phyloP scores from a whole-genome alignment of 106 monocot species.

The Allium sativum region DNA sequence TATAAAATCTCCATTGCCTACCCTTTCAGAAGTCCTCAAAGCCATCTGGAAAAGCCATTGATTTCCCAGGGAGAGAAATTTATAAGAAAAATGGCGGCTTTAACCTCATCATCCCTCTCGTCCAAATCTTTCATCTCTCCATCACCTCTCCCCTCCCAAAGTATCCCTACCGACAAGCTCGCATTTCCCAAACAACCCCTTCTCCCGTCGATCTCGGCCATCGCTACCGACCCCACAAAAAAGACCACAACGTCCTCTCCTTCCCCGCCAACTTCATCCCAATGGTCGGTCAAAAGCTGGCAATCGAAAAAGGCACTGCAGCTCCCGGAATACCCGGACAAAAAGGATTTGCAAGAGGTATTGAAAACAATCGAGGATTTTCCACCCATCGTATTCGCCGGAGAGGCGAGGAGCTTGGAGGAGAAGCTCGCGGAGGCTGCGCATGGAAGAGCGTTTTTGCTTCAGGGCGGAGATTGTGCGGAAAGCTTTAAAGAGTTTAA shows the following conservation, averaged over 20 bases:
- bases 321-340: slow-evolving; percentile 72
- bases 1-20: no score
- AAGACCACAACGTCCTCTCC: background rate
- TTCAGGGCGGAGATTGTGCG: slow-evolving; percentile 78
- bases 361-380: slow-evolving; percentile 13
- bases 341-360: slow-evolving; percentile 45
- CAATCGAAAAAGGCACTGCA: slow-evolving; percentile 40
- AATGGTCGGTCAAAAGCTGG: slow-evolving; percentile 10
- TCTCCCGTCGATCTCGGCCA: slow-evolving; percentile 3
- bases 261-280: background rate
- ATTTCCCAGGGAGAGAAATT: no score
- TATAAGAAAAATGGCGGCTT: background rate
- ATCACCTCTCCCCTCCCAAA: slow-evolving; percentile 5
- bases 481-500: slow-evolving; percentile 85
- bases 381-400: slow-evolving; percentile 73
- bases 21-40: no score
- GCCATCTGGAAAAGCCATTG: no score
- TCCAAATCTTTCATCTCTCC: slow-evolving; percentile 8
- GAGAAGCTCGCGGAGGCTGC: slow-evolving; percentile 59
- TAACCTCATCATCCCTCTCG: slow-evolving; percentile 3
- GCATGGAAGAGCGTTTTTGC: slow-evolving; percentile 49
- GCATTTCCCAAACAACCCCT: background rate
- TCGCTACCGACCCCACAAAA: background rate
- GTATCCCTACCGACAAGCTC: background rate
- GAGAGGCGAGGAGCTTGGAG: slow-evolving; percentile 70